phyloP scores from a whole-genome alignment of 345 rosid species.

The Durio zibethinus region DNA sequence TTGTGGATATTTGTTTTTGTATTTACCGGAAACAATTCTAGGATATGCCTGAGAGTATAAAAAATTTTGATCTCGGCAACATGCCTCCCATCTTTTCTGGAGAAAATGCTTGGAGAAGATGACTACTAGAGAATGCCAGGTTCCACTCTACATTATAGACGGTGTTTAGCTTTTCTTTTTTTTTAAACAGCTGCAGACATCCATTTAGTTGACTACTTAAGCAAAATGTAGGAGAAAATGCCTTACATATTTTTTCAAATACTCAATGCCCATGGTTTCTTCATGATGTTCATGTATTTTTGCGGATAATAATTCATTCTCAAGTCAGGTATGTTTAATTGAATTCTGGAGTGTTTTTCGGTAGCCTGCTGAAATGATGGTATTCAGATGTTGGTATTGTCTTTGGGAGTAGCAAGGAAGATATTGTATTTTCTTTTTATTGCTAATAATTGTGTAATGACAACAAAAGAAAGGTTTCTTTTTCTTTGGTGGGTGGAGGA shows the following conservation, averaged over 20 bases:
- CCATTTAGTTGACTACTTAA: neutral
- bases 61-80: neutral
- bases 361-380: neutral
- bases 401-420: neutral
- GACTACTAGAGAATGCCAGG: neutral
- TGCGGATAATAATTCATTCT: neutral
- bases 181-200: neutral
- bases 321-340: neutral
- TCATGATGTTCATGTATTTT: neutral
- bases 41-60: neutral
- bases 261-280: neutral
- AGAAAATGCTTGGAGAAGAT: neutral
- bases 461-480: neutral
- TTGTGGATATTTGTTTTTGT: neutral
- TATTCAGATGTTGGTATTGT: neutral
- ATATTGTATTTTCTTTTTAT: neutral
- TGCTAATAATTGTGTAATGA: neutral
- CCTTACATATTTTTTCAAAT: neutral
- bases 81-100: neutral
- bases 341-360: neutral
- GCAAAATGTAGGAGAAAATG: neutral
- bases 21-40: neutral
- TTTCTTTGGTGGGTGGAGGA: neutral
- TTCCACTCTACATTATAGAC: conserved; percentile 2
- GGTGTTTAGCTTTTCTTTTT: neutral